Base-by-base conservation (phyloP, 1,139 yeast species). In the Arxiozyma slooffiae region DNA sequence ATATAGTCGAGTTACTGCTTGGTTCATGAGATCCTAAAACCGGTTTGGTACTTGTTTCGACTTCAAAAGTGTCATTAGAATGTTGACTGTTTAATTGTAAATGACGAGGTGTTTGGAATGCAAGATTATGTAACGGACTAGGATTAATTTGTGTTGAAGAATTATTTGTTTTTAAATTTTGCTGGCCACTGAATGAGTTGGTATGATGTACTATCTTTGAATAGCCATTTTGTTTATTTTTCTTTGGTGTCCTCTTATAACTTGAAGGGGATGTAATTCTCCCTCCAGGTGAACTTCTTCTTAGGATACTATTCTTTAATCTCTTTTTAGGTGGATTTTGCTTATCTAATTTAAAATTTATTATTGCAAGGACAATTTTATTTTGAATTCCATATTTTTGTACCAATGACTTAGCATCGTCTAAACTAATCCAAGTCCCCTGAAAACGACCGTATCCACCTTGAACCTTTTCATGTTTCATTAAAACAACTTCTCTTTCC, bases 361-460 rank as follows among this genome's bases (percentile, higher is more conserved):
- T 62, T 4, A 80, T 79, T 8, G 66, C 55, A 0, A 81, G 80
- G 0, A 82, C 83, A 56, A 75, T 70, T 38, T 77, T 79, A 40
- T 79, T 76, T 2, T 77, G 68, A 17, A 80, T 74, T 3, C 80
- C 78, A 59, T 80, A 79, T 53, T 72, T 76, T n/a, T 71, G 70
- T 7, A 82, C 82, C 58, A 80, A 67, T 42, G 73, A 65, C 52
- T 73, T 78, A 9, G 84, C 83, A 47, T 64, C 58, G 48, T 76
- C 79, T n/a, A 71, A 67, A 3, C 96, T 94, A 23, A 89, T 84
- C 87, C 96, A 90, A 0, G 96, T 86, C 1, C 97, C 97, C 68
- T 89, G 96, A 65, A 85, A 86, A 63, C 87, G 84, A 16, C 96
- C 96, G 64, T 88, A 87, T 0, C 96, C 97, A 40, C 96, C 96